Conservation (phyloP, 2,329 filamentous ascomycete species). For the Ceratocystis albifundus region DNA sequence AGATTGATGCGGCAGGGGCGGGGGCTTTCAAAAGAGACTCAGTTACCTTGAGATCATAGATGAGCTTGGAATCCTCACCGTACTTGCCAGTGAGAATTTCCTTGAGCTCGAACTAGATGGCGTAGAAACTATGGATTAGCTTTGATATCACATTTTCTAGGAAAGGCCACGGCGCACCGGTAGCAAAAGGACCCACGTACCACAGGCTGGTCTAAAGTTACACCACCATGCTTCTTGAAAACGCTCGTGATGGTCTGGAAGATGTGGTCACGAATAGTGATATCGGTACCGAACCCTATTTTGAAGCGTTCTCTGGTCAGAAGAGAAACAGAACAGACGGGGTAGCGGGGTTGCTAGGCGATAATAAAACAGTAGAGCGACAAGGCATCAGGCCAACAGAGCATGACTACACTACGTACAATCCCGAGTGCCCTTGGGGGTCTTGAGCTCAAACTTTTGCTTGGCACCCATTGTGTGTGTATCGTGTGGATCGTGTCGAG, state of each 20-base stretch:
- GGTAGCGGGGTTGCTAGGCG: background rate
- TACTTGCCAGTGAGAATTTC: slow-evolving; percentile 84
- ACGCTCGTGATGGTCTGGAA: slow-evolving; percentile 63
- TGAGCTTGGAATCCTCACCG: slow-evolving; percentile 84
- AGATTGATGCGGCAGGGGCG: background rate
- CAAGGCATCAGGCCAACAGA: background rate
- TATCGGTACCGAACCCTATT: slow-evolving; percentile 58
- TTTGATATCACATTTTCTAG: background rate
- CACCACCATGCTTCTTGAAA: slow-evolving; percentile 73
- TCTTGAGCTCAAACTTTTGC: slow-evolving; percentile 61
- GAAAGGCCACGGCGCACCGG: background rate
- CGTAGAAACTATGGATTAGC: slow-evolving; percentile 4
- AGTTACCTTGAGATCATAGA: slow-evolving; percentile 53
- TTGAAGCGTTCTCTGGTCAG: slow-evolving; percentile 4
- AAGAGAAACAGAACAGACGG: background rate
- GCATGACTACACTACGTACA: slow-evolving; percentile 36
- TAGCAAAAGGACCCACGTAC: slow-evolving; percentile 10
- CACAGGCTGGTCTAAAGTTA: slow-evolving; percentile 68
- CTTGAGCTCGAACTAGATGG: slow-evolving; percentile 57
- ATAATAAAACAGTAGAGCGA: background rate
- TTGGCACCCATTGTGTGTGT: slow-evolving; percentile 32
- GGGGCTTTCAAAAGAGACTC: background rate
- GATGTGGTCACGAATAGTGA: slow-evolving; percentile 71
- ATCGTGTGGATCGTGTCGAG: background rate
- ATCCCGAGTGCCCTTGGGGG: slow-evolving; percentile 83